Conservation (phyloP, 192 early-diverging fungal species). For the Podila verticillata region DNA sequence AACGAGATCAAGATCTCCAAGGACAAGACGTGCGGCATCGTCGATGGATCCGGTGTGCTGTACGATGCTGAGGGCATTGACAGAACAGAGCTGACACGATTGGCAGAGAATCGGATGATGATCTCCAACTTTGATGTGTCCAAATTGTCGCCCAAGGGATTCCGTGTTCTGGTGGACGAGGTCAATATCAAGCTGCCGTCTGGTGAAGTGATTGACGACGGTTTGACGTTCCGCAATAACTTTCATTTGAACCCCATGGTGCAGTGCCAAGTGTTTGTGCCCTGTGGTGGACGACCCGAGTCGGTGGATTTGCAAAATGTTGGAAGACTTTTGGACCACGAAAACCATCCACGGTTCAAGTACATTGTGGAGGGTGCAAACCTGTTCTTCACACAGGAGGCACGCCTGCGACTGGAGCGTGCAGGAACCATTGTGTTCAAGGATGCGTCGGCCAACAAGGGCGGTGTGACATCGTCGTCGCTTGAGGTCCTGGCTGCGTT, state of each 20-base stretch:
- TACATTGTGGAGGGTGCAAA: constrained; percentile 99
- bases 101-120: constrained; percentile 87
- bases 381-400: constrained; percentile 98
- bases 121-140: constrained; percentile 87
- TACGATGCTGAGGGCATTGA: constrained; percentile 94
- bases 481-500: constrained; percentile 97
- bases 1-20: constrained; percentile 99
- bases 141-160: constrained; percentile 86
- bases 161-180: constrained; percentile 94
- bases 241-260: constrained; percentile 92
- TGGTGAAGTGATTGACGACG: constrained; percentile 87
- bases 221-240: constrained; percentile 94
- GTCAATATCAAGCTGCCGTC: constrained; percentile 86
- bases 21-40: constrained; percentile 93
- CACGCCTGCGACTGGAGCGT: constrained; percentile 94
- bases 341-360: constrained; percentile 93
- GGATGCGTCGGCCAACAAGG: constrained; percentile 99
- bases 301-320: constrained; percentile 95
- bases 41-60: constrained; percentile 96
- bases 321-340: constrained; percentile 73
- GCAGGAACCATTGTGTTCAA: constrained; percentile 95
- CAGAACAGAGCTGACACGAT: constrained; percentile 82
- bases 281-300: constrained; percentile 98
- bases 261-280: constrained; percentile 91
- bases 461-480: constrained; percentile 97